phyloP scores from a whole-genome alignment of 495 filamentous ascomycete species.

The Aspergillus taichungensis region DNA sequence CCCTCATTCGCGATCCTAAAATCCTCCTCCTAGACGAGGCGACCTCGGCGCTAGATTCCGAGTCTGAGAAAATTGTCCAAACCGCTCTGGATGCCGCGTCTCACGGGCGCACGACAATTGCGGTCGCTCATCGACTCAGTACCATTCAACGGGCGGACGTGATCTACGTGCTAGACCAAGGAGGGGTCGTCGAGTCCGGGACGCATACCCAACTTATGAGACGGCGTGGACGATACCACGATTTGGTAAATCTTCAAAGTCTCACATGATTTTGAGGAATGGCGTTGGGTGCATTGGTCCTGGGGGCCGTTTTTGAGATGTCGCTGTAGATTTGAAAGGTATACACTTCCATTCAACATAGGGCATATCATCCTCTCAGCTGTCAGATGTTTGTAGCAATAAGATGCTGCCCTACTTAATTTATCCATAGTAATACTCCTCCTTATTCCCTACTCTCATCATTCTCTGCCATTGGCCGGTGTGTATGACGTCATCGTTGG shows the following conservation, averaged over 20 bases:
- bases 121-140: slow-evolving; percentile 69
- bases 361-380: too few species aligned
- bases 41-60: slow-evolving; percentile 70
- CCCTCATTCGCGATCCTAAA: slow-evolving; percentile 61
- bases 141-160: slow-evolving; percentile 76
- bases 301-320: too few species aligned
- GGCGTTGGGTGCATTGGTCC: too few species aligned
- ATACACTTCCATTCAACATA: too few species aligned
- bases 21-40: slow-evolving; percentile 74
- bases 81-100: slow-evolving; percentile 69
- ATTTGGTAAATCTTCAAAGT: slow-evolving; percentile 72
- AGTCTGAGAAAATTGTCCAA: slow-evolving; percentile 76
- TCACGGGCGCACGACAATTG: slow-evolving; percentile 65
- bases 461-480: too few species aligned
- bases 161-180: slow-evolving; percentile 76
- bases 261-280: slow-evolving; percentile 26
- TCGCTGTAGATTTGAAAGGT: too few species aligned
- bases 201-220: slow-evolving; percentile 59
- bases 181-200: slow-evolving; percentile 61
- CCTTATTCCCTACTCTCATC: too few species aligned
- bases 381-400: too few species aligned
- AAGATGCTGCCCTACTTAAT: too few species aligned
- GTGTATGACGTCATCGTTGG: too few species aligned
- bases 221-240: slow-evolving; percentile 59
- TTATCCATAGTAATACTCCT: too few species aligned